Evolutionary conservation across 495 filamentous ascomycete species (phyloP).

Genomic region (Podospora comata): DNA sequence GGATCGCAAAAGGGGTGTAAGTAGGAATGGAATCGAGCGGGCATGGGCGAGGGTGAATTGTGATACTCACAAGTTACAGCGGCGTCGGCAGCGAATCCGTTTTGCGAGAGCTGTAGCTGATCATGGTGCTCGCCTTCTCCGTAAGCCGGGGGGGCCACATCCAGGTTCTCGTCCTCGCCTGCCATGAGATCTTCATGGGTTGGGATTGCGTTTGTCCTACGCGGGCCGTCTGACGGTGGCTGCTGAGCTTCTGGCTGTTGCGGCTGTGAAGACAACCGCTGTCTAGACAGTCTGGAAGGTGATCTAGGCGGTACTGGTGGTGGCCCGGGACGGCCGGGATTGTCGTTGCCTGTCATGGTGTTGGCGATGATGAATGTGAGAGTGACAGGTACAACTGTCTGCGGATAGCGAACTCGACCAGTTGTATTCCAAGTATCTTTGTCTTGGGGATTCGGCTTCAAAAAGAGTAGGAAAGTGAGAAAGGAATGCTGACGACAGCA

Average conservation of each 20-base stretch:
- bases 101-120: conserved; percentile 47
- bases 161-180: conserved; percentile 27
- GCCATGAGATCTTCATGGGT: conserved; percentile 24
- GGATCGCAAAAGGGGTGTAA: not conserved
- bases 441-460: not conserved
- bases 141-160: conserved; percentile 44
- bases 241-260: not conserved
- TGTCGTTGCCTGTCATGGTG: not conserved
- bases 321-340: not conserved
- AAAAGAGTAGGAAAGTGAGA: not conserved
- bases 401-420: not conserved
- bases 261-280: not conserved
- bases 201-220: conserved; percentile 25
- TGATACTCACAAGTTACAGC: conserved; percentile 39
- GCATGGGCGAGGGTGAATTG: not conserved
- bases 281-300: not conserved
- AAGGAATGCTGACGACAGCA: not conserved
- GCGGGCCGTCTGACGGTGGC: not conserved
- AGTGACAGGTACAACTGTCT: not conserved
- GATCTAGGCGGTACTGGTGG: not conserved
- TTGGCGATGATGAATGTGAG: not conserved
- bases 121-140: conserved; percentile 46
- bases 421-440: not conserved
- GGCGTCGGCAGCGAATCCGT: conserved; percentile 48
- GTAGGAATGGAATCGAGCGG: not conserved